phyloP scores from a whole-genome alignment of 2,329 filamentous ascomycete genomes.

The Penicillium freii region DNA sequence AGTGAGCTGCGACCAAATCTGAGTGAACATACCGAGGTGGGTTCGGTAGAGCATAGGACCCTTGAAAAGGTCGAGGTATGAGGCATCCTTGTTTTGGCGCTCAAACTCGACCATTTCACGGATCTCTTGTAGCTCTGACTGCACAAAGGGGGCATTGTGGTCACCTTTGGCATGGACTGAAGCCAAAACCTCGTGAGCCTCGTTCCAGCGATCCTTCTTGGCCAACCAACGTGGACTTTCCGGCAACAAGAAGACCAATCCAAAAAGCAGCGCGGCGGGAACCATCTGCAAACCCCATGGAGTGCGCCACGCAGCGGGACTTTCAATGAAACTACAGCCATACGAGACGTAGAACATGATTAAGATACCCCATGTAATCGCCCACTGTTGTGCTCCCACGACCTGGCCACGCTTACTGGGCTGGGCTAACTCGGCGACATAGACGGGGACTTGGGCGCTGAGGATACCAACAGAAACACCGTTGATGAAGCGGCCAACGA shows the following conservation, averaged over 20 bases:
- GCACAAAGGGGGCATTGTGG: slow-evolving; percentile 62
- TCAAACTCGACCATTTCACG: slow-evolving; percentile 72
- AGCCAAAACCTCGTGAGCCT: slow-evolving; percentile 49
- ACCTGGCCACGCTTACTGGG: slow-evolving; percentile 58
- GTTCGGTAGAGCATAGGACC: slow-evolving; percentile 72
- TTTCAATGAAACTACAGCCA: slow-evolving; percentile 61
- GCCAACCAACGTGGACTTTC: slow-evolving; percentile 65
- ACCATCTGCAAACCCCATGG: slow-evolving; percentile 67
- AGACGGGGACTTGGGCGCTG: slow-evolving; percentile 68
- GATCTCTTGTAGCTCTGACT: slow-evolving; percentile 69
- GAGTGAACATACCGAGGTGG: slow-evolving; percentile 68
- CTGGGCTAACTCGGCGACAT: slow-evolving; percentile 65
- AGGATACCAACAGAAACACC: slow-evolving; percentile 73
- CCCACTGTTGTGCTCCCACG: slow-evolving; percentile 71
- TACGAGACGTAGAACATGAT: slow-evolving; percentile 67
- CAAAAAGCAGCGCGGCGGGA: slow-evolving; percentile 58
- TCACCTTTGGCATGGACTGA: slow-evolving; percentile 66
- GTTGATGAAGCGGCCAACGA: slow-evolving; percentile 68
- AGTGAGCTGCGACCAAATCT: slow-evolving; percentile 73
- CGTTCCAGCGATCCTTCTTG: slow-evolving; percentile 60
- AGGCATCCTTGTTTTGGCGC: slow-evolving; percentile 64
- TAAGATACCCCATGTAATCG: slow-evolving; percentile 69
- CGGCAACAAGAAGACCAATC: slow-evolving; percentile 52
- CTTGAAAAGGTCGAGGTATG: slow-evolving; percentile 69
- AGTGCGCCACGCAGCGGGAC: slow-evolving; percentile 59